These are phyloP conservation scores for Trifolium subterraneum DNA, from an alignment of 306 rosid genomes.

Conservation along the genomic window DNA sequence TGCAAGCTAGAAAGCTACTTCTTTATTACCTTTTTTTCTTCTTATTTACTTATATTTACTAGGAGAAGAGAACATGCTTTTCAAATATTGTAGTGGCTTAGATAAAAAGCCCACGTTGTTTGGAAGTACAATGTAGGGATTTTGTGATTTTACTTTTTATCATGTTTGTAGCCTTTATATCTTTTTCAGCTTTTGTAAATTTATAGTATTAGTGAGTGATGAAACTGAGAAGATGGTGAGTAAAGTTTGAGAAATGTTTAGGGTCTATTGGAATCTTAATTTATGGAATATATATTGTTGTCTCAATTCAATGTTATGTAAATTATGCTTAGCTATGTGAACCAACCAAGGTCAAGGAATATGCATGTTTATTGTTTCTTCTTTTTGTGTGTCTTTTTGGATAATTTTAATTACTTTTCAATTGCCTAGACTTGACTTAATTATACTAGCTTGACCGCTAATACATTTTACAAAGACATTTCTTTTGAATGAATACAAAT, in stretches of 20 bases:
- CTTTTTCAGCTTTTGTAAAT: slow-evolving; percentile 39
- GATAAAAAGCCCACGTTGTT: slow-evolving; percentile 49
- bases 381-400: slow-evolving; percentile 14
- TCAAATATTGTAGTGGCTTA: slow-evolving; percentile 26
- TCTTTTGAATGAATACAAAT: no score
- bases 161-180: slow-evolving; percentile 9
- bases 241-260: background rate
- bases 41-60: background rate
- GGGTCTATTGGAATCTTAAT: slow-evolving; percentile 29
- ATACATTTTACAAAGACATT: background rate
- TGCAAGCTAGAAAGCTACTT: slow-evolving; percentile 18
- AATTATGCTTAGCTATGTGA: slow-evolving; percentile 20
- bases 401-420: background rate
- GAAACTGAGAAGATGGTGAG: slow-evolving; percentile 12
- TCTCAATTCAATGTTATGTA: slow-evolving; percentile 12
- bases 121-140: slow-evolving; percentile 45
- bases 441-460: background rate
- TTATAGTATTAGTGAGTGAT: slow-evolving; percentile 8
- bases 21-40: background rate
- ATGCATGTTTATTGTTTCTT: background rate
- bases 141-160: slow-evolving; percentile 30
- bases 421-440: slow-evolving; percentile 1
- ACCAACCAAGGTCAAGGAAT: slow-evolving; percentile 12
- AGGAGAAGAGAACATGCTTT: background rate
- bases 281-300: slow-evolving; percentile 38